Evolutionary conservation across 148 eudicot genomes (phyloP).

Genomic region (Oxyria digyna): DNA sequence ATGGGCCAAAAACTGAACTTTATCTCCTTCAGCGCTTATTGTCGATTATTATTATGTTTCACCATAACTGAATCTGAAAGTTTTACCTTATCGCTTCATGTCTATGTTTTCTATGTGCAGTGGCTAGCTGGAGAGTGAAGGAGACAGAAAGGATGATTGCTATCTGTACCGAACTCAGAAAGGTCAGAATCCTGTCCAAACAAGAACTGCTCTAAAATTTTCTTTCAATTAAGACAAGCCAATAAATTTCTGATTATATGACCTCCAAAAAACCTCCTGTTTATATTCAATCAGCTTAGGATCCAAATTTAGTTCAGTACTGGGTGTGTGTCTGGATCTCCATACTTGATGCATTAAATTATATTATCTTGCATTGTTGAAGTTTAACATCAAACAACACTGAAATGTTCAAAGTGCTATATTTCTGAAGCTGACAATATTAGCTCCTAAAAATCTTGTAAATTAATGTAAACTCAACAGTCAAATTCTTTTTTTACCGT

Average conservation of each 20-base stretch:
- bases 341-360: too few species aligned
- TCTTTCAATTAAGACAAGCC: neutral
- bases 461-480: neutral
- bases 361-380: too few species aligned
- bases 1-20: neutral
- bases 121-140: constrained; percentile 99
- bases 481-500: neutral
- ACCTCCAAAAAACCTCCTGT: neutral
- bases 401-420: neutral
- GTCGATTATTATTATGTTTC: neutral
- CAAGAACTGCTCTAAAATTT: neutral
- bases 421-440: neutral
- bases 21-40: neutral
- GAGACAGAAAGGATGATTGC: constrained; percentile 99
- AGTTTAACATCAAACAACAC: neutral
- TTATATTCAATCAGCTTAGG: neutral
- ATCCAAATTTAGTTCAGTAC: neutral
- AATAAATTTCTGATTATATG: neutral
- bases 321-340: too few species aligned
- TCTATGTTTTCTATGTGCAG: constrained; percentile 23
- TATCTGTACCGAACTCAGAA: constrained; percentile 96
- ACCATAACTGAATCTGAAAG: neutral
- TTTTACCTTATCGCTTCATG: neutral
- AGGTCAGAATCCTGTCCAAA: constrained; percentile 32
- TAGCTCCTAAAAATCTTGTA: neutral